phyloP scores from a whole-genome alignment of 1,139 yeast genomes.

The Geotrichum siamense region DNA sequence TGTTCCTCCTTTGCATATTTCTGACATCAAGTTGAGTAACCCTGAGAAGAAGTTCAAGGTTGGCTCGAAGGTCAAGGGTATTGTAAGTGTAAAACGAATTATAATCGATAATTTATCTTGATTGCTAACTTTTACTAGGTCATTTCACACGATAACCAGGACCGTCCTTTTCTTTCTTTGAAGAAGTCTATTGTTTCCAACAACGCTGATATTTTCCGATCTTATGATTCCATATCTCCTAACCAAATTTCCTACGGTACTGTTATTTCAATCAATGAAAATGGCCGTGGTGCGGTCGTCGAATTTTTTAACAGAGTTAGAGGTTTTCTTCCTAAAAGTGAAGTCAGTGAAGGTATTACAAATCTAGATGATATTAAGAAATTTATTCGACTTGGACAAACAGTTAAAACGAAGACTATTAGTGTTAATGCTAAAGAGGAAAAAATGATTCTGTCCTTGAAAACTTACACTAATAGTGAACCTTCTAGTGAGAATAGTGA shows the following conservation, averaged over 20 bases:
- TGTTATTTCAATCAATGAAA: constrained; percentile 60
- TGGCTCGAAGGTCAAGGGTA: constrained; percentile 72
- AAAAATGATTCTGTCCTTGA: constrained; percentile 65
- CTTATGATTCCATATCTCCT: constrained; percentile 46
- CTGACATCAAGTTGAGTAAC: constrained; percentile 74
- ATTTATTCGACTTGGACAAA: constrained; percentile 75
- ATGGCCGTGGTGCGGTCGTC: constrained; percentile 60
- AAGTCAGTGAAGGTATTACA: constrained; percentile 67
- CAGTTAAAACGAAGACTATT: constrained; percentile 63
- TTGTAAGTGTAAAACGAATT: constrained; percentile 35
- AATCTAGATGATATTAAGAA: constrained; percentile 72
- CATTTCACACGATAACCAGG: constrained; percentile 38
- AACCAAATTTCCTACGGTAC: constrained; percentile 70
- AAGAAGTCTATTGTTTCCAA: constrained; percentile 74
- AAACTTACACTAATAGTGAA: constrained; percentile 36
- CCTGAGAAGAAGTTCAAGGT: constrained; percentile 89
- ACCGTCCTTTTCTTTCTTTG: constrained; percentile 55
- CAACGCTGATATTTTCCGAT: constrained; percentile 52
- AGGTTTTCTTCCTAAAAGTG: constrained; percentile 79
- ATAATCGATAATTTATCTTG: neutral
- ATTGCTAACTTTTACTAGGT: constrained; percentile 22
- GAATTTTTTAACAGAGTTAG: constrained; percentile 71
- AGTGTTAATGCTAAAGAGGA: constrained; percentile 49
- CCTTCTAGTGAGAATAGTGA: constrained; percentile 37
- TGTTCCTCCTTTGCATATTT: constrained; percentile 70